These are phyloP conservation scores for Sporisorium sorghi DNA, from an alignment of 1,284 basidiomycete species.

Conservation along the genomic window DNA sequence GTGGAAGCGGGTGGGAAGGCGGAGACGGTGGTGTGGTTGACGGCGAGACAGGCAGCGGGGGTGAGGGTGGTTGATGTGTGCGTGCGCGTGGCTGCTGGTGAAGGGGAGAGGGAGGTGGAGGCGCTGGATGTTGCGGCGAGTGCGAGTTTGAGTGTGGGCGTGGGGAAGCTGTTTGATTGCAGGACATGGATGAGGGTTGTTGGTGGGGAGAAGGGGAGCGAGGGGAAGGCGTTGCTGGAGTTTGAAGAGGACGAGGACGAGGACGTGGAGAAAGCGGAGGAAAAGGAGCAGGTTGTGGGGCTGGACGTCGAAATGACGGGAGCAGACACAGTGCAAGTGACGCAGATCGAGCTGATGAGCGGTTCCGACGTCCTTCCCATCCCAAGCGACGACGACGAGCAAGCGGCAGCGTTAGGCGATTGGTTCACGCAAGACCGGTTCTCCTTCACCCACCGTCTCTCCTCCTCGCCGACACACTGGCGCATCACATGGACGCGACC, in stretches of 20 bases:
- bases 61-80: slow-evolving; percentile 14
- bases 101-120: slow-evolving; percentile 5
- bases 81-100: slow-evolving; percentile 2
- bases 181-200: neutral
- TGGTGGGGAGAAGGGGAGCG: neutral
- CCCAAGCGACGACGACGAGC: neutral
- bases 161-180: slow-evolving; percentile 14
- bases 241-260: slow-evolving; percentile 9
- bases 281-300: slow-evolving; percentile 4
- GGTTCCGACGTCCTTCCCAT: neutral
- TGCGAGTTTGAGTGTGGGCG: neutral
- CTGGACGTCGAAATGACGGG: slow-evolving; percentile 25
- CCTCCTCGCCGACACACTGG: neutral
- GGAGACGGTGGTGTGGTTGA: slow-evolving; percentile 18
- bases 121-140: slow-evolving; percentile 11
- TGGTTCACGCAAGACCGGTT: slow-evolving; percentile 23
- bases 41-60: slow-evolving; percentile 11
- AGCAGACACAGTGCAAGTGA: slow-evolving; percentile 4
- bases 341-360: neutral
- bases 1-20: slow-evolving; percentile 6
- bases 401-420: slow-evolving; percentile 6
- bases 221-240: slow-evolving; percentile 19
- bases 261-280: neutral
- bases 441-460: slow-evolving; percentile 1
- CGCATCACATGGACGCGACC: slow-evolving; percentile 17